Evolutionary conservation across 139 green algal species (phyloP).

Genomic region (Coelastrella sp.): DNA sequence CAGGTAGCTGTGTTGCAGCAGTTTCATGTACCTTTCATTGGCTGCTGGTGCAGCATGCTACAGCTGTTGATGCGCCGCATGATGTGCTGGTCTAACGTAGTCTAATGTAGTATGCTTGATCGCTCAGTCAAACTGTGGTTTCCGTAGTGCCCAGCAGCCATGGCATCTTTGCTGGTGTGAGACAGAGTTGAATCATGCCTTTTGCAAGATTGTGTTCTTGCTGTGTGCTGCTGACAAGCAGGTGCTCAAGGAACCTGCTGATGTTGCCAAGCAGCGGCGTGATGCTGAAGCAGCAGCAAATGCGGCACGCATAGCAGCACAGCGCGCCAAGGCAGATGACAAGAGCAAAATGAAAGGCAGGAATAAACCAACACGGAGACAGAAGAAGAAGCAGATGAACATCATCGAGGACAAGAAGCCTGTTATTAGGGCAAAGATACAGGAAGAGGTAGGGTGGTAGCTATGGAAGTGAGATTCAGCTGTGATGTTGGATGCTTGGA

Average conservation of each 20-base stretch:
- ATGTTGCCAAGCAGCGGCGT: constrained; percentile 78
- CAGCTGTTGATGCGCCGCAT: too few relatives aligned
- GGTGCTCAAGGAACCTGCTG: constrained; percentile 72
- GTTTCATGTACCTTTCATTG: too few relatives aligned
- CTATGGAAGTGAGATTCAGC: background rate
- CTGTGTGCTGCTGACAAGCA: background rate
- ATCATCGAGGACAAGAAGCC: constrained; percentile 87
- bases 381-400: constrained; percentile 93
- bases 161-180: too few relatives aligned
- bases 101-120: too few relatives aligned
- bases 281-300: constrained; percentile 57
- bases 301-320: constrained; percentile 25
- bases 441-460: constrained; percentile 60
- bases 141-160: too few relatives aligned
- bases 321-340: constrained; percentile 55
- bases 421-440: constrained; percentile 41
- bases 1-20: too few relatives aligned
- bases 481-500: background rate
- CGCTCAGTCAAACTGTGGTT: too few relatives aligned
- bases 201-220: too few relatives aligned
- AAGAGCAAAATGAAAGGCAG: constrained; percentile 94
- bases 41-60: too few relatives aligned
- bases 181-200: too few relatives aligned
- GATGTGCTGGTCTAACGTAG: too few relatives aligned
- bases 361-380: constrained; percentile 86